phyloP scores from a whole-genome alignment of 2,329 filamentous ascomycete species.

The Pseudogymnoascus sp. region DNA sequence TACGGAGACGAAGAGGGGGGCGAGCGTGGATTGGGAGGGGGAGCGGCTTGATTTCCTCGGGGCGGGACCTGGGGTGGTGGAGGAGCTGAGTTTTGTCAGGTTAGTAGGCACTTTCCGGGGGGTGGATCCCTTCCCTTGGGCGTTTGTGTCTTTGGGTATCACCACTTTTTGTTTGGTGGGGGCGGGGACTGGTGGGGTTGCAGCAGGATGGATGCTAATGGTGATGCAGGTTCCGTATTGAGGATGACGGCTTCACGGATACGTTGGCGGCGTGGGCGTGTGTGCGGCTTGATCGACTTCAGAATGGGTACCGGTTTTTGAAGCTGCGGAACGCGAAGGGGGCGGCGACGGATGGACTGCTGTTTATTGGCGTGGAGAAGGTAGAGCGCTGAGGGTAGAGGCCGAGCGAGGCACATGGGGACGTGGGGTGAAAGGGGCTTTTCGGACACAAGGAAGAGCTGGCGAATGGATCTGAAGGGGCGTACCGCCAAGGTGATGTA shows the following conservation, averaged over 20 bases:
- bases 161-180: not conserved
- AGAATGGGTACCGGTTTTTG: slow-evolving; percentile 69
- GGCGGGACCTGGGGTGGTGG: slow-evolving; percentile 50
- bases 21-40: slow-evolving; percentile 53
- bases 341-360: slow-evolving; percentile 55
- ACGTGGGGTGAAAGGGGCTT: not conserved
- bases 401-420: not conserved
- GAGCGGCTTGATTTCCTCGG: slow-evolving; percentile 53
- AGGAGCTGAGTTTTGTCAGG: slow-evolving; percentile 68
- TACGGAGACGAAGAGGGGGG: slow-evolving; percentile 49
- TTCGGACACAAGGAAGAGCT: not conserved
- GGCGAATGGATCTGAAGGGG: slow-evolving; percentile 3
- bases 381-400: not conserved
- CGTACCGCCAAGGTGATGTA: not conserved
- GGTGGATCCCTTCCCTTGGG: not conserved
- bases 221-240: slow-evolving; percentile 61
- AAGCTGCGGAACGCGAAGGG: slow-evolving; percentile 68
- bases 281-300: slow-evolving; percentile 74
- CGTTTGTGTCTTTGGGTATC: not conserved
- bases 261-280: slow-evolving; percentile 83
- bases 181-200: not conserved
- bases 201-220: not conserved
- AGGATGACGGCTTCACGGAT: slow-evolving; percentile 79
- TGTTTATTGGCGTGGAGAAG: slow-evolving; percentile 72
- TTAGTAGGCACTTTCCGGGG: slow-evolving; percentile 38